A percentile compares a stretch with the other conserved stretches of the same genome.
These are phyloP conservation scores for Craterostigma plantagineum DNA, from an alignment of 257 asterid genomes.

Conservation along the genomic window DNA sequence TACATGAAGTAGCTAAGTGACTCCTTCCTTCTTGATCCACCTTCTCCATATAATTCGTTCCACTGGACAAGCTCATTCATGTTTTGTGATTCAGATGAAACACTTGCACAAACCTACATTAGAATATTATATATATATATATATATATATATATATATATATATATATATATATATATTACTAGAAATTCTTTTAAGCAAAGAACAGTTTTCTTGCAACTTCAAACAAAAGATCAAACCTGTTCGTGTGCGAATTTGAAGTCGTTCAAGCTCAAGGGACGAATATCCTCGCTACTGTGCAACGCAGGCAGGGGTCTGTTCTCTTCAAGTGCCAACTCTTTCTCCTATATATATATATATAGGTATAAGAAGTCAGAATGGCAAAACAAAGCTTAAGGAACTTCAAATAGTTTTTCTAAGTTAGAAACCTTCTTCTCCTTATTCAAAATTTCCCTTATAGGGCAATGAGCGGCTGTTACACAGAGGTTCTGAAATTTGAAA, in stretches of 20 bases:
- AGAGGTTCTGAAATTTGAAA: slow-evolving; percentile 44
- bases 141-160: too few relatives aligned
- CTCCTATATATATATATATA: slow-evolving; percentile 29
- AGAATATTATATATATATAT: too few relatives aligned
- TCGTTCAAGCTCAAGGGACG: slow-evolving; percentile 61
- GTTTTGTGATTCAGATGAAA: background rate
- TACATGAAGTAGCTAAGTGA: slow-evolving; percentile 1
- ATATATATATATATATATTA: too few relatives aligned
- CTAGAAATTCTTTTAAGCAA: too few relatives aligned
- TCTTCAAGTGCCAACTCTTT: slow-evolving; percentile 55
- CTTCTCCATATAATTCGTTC: background rate
- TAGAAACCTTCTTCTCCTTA: slow-evolving; percentile 60
- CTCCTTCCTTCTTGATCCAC: background rate
- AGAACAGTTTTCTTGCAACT: too few relatives aligned
- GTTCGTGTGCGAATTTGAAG: slow-evolving; percentile 70
- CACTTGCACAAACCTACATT: background rate
- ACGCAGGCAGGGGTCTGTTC: slow-evolving; percentile 53
- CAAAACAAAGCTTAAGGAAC: too few relatives aligned
- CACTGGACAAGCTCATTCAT: background rate
- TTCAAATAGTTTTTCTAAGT: too few relatives aligned
- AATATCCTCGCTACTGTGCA: slow-evolving; percentile 57
- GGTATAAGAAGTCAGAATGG: too few relatives aligned
- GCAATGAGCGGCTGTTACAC: slow-evolving; percentile 85
- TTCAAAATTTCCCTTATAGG: slow-evolving; percentile 81
- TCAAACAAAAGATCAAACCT: slow-evolving; percentile 21